These are phyloP conservation scores for Phytophthora foliorum DNA, from an alignment of 352 stramenopile genomes.

Conservation along the genomic window DNA sequence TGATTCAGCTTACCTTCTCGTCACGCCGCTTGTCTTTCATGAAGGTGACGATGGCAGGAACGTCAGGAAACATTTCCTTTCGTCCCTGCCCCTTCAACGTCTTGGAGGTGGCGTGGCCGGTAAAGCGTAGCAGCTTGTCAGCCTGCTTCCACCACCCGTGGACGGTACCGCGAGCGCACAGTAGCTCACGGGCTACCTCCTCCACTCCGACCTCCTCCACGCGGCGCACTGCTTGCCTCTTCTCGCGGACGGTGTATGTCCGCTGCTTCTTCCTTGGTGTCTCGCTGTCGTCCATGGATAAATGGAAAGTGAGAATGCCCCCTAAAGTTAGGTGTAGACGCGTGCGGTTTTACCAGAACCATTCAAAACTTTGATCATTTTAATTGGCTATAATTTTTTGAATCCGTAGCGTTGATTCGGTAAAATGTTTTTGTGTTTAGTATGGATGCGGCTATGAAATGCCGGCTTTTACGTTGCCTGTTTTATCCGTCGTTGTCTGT, in stretches of 20 bases:
- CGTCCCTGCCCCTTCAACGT: slow-evolving; percentile 1
- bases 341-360: not conserved
- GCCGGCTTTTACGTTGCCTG: no score
- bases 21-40: slow-evolving; percentile 2
- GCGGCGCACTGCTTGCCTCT: not conserved
- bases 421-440: no score
- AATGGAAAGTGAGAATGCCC: not conserved
- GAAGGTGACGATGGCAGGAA: not conserved
- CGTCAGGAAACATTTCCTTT: not conserved
- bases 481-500: no score
- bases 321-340: not conserved
- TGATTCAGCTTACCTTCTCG: not conserved
- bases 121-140: not conserved
- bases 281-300: not conserved
- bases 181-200: not conserved
- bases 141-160: not conserved
- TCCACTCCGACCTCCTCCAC: no score
- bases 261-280: not conserved
- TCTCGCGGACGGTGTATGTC: not conserved
- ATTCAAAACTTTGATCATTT: no score
- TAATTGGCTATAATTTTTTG: no score
- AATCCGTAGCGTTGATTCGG: no score
- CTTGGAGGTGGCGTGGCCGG: slow-evolving; percentile 4
- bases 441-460: no score
- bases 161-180: not conserved